Evolutionary conservation across 306 rosid species (phyloP), one percentile per base, ranked within the genome.

Genomic region (Corylus heterophylla): DNA sequence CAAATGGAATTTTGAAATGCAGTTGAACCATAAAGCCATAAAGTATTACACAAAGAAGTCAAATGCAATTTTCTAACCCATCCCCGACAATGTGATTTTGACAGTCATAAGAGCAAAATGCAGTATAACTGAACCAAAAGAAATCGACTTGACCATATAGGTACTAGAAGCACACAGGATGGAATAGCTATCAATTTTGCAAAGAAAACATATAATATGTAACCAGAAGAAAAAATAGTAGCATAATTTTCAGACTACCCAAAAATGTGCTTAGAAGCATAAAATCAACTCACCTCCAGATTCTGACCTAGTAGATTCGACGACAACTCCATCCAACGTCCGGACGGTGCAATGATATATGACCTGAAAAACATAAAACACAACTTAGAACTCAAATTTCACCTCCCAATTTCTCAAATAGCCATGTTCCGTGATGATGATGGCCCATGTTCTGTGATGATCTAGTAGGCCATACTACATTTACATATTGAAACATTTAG

Each of bases 281-380:
- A 66, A 66, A 71, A 81, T 72, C 81, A 72, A 73, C 89, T 88
- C 80, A 93, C 99, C 99, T 83, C 96, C 98, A 54, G 58, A 70
- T 25, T 95, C 94, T 4, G 88, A 79, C 75, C 96, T 81, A 25
- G 93, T 88, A 47, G 98, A 95, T 76, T 95, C 90, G 74, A 93
- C 97, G 68, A 93, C 80, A 47, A 95, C 92, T 81, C 97, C 99
- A 39, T 95, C 99, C 87, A 93, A 80, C 8, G 98, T 95, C 76
- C 96, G 91, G 77, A 91, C 66, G 18, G 94, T 91, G 79, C 83
- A 77, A 79, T 95, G 96, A 85, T 93, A 95, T n/a, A 93, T 82
- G 73, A 96, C 90, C 97, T 95, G 81, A 75, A 81, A 81, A 84
- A 79, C 70, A 70, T 45, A 75, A 12, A 81, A 69, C 58, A 61